phyloP scores from a whole-genome alignment of 78 protist species.

The Speleostelium caveatum region DNA sequence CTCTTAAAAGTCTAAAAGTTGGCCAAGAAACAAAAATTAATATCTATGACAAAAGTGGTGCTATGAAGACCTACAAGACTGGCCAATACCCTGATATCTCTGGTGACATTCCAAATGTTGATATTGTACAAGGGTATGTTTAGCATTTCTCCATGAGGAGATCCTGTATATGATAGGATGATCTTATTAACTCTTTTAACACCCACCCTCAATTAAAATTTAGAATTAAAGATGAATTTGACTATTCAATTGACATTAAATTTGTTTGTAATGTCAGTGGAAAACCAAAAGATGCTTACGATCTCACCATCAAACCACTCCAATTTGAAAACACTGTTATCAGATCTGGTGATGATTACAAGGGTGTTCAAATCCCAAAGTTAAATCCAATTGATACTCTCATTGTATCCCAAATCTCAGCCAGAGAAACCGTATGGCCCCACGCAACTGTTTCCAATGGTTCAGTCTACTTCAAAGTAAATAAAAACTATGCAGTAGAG shows the following conservation, averaged over 20 bases:
- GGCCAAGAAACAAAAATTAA: background rate
- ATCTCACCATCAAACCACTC: background rate
- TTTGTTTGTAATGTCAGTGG: background rate
- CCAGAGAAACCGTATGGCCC: background rate
- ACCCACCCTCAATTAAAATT: no score
- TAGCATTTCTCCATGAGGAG: no score
- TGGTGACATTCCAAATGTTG: no score
- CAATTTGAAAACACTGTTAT: constrained; percentile 4
- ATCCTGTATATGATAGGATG: no score
- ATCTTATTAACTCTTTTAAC: no score
- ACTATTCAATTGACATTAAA: background rate
- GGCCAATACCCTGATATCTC: background rate
- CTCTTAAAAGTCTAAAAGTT: background rate
- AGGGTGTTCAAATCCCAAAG: background rate
- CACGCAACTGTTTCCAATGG: constrained; percentile 18
- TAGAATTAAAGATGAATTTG: no score
- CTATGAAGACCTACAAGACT: no score
- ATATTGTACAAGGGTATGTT: no score
- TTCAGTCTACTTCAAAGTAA: constrained; percentile 2
- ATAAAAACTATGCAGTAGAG: background rate
- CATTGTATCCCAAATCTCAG: background rate
- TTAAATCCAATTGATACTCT: background rate
- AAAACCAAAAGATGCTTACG: background rate
- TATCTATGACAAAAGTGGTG: background rate
- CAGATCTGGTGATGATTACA: background rate